Evolutionary conservation across 108 stramenopile species (phyloP).

Genomic region (Fistulifera pelliculosa): DNA sequence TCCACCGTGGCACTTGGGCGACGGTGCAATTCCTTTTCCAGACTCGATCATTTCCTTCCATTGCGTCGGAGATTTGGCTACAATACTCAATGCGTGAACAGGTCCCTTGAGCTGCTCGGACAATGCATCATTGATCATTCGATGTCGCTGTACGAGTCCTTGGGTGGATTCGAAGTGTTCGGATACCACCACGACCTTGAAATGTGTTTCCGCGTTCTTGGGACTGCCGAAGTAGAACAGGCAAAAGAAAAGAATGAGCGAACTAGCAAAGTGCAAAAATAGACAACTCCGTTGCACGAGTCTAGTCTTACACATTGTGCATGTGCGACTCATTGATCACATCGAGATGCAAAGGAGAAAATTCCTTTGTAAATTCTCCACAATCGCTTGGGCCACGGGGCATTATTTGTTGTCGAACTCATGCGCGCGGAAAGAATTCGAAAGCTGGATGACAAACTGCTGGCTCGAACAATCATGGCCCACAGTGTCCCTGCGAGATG

Average conservation of each 20-base stretch:
- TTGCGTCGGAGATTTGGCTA: conserved; percentile 90
- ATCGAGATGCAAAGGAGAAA: conserved; percentile 48
- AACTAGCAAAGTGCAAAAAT: no score
- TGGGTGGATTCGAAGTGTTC: conserved; percentile 58
- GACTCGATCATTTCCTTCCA: no score
- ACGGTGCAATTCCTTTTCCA: conserved; percentile 39
- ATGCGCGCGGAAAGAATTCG: no score
- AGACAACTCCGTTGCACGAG: no score
- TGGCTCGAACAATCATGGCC: no score
- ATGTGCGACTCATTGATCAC: conserved; percentile 78
- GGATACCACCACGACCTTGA: conserved; percentile 89
- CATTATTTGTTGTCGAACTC: background rate
- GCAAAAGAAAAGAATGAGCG: no score
- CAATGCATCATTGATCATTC: conserved; percentile 70
- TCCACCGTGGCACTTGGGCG: conserved; percentile 70
- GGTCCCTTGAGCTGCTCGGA: conserved; percentile 70
- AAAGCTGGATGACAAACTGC: no score
- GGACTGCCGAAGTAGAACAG: conserved; percentile 20
- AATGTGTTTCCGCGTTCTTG: conserved; percentile 86
- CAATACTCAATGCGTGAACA: conserved; percentile 94
- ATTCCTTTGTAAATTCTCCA: conserved; percentile 35
- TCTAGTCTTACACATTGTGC: conserved; percentile 64
- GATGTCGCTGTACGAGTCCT: conserved; percentile 67
- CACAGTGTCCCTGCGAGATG: no score
- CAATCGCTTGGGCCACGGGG: conserved; percentile 40